Evolutionary conservation across 768 basidiomycete species (phyloP), one percentile per base, ranked within the genome.

Genomic region (Pseudohyphozyma bogoriensis): DNA sequence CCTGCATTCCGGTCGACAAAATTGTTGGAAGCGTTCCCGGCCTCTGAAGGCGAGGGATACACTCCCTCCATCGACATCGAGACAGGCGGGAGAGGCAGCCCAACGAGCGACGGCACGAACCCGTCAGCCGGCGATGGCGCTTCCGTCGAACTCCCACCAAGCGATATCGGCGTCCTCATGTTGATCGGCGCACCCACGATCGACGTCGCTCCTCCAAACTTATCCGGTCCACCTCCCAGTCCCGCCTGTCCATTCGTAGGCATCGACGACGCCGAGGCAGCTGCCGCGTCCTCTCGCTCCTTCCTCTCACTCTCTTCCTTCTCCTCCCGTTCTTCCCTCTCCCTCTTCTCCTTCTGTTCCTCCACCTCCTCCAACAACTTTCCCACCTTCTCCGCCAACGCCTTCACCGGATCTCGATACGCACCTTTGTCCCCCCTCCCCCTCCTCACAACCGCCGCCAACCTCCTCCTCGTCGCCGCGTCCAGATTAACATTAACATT

Each of bases 151-250:
- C 55, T 51, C 2, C 55, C 54, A 3, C 65, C 65, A 36, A 66
- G 50, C 20, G 56, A 58, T 50, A 60, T 58, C 22, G 65, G 65
- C 36, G 65, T 66, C 20, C 65, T 37, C 65, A 63, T 60, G 36
- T 66, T 66, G 56, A 66, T 58, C 12, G 65, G 61, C 20, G 65
- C 65, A 0, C 51, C 51, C 1, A 49, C 45, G 8, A 46, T 46
- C 44, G 22, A 12, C 22, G 44, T 9, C 44, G 44, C 44, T 18
- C 26, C 45, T 13, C 7, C 20, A 26, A 15, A n/a, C 7, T 46
- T 18, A 42, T 18, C 40, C 24, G 40, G 24, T 24, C 45, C 33
- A 51, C 26, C n/a, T 26, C 24, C 46, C 15, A 15, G 7, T 47
- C 29, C n/a, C 24, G 24, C 26, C 9, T 28, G n/a, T 24, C 26